Conservation (phyloP, 208 protist species). For the Leptomonas seymouri region DNA sequence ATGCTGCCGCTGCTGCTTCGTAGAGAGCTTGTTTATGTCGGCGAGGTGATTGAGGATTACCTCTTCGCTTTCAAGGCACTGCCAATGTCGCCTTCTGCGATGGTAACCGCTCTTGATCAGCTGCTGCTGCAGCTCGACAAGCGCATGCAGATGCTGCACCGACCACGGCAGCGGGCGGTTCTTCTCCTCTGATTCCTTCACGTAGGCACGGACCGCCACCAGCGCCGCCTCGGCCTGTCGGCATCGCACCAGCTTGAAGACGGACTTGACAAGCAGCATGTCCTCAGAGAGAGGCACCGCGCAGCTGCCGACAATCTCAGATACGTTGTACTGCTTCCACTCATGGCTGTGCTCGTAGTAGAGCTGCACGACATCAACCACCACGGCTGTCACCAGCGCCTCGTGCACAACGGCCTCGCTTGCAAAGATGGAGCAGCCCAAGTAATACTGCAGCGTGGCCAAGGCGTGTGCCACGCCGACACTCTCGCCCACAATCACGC, state of each 20-base stretch:
- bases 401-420: slow-evolving; percentile 47
- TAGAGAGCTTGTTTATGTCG: slow-evolving; percentile 3
- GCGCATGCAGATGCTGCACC: slow-evolving; percentile 26
- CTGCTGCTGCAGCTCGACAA: slow-evolving; percentile 29
- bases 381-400: slow-evolving; percentile 34
- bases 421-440: slow-evolving; percentile 44
- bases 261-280: slow-evolving; percentile 31
- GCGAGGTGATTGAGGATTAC: slow-evolving; percentile 17
- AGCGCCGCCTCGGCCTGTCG: slow-evolving; percentile 39
- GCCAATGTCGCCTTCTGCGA: slow-evolving; percentile 35
- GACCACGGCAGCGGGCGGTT: slow-evolving; percentile 34
- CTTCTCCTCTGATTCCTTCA: slow-evolving; percentile 2
- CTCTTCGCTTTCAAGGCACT: slow-evolving; percentile 45
- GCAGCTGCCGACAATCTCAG: slow-evolving; percentile 36
- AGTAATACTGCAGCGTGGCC: slow-evolving; percentile 31
- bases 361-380: slow-evolving; percentile 52
- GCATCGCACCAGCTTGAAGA: slow-evolving; percentile 53
- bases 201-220: slow-evolving; percentile 24
- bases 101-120: slow-evolving; percentile 46
- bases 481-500: slow-evolving; percentile 47
- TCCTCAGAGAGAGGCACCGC: slow-evolving; percentile 17
- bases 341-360: slow-evolving; percentile 28
- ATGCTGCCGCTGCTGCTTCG: slow-evolving; percentile 2
- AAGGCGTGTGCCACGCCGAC: slow-evolving; percentile 41
- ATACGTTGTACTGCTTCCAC: slow-evolving; percentile 41